These are phyloP conservation scores for Globisporangium mamillatum DNA, from an alignment of 352 stramenopile genomes.

Conservation along the genomic window DNA sequence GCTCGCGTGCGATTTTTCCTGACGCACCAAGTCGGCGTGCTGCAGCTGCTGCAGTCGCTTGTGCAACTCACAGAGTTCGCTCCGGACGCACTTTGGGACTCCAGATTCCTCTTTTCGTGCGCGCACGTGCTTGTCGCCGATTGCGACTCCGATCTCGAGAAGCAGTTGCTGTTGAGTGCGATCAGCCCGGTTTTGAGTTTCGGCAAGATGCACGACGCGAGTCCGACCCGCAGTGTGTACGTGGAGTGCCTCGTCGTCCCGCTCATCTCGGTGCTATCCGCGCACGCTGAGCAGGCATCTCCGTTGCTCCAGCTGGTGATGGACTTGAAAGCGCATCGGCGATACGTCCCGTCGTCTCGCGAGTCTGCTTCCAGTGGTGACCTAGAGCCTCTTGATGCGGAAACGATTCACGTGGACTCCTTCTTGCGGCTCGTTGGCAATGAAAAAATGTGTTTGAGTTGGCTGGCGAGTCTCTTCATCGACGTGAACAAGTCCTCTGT, in stretches of 20 bases:
- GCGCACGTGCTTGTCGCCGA: slow-evolving; percentile 36
- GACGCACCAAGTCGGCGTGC: slow-evolving; percentile 25
- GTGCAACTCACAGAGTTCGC: slow-evolving; percentile 26
- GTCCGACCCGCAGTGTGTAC: slow-evolving; percentile 33
- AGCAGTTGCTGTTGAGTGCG: slow-evolving; percentile 39
- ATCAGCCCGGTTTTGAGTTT: slow-evolving; percentile 29
- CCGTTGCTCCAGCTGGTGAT: slow-evolving; percentile 41
- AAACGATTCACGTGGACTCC: slow-evolving; percentile 25
- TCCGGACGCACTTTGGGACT: slow-evolving; percentile 32
- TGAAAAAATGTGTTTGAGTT: slow-evolving; percentile 20
- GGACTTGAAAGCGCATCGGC: slow-evolving; percentile 24
- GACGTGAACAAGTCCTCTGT: neutral
- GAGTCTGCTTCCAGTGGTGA: neutral
- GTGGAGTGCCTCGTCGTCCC: slow-evolving; percentile 59
- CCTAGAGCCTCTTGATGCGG: slow-evolving; percentile 8
- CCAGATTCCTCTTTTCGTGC: slow-evolving; percentile 33
- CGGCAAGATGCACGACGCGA: slow-evolving; percentile 10
- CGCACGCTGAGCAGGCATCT: slow-evolving; percentile 25
- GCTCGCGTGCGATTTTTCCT: slow-evolving; percentile 27
- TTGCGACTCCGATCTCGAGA: slow-evolving; percentile 31
- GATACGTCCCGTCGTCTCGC: slow-evolving; percentile 13
- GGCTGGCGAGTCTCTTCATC: slow-evolving; percentile 42
- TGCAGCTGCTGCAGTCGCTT: slow-evolving; percentile 47
- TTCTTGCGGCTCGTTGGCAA: slow-evolving; percentile 34
- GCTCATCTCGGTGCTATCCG: slow-evolving; percentile 42